These are phyloP conservation scores for Paxillus ammoniavirescens DNA, from an alignment of 768 basidiomycete genomes.

Conservation along the genomic window DNA sequence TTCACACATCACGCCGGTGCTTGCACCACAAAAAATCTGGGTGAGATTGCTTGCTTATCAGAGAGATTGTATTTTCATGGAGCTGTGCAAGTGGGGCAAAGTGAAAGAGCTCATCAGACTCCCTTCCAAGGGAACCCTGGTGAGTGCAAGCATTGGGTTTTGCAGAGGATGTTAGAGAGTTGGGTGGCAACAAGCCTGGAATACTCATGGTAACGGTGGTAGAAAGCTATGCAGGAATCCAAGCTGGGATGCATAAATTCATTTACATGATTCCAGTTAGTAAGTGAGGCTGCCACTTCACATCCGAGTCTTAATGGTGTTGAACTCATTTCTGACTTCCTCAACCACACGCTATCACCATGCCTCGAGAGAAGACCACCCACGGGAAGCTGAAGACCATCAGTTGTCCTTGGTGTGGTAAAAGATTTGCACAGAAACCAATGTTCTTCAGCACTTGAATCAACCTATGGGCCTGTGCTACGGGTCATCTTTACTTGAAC, in stretches of 20 bases:
- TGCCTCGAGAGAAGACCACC: background rate
- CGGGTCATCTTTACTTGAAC: background rate
- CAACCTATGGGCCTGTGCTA: background rate
- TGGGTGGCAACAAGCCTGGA: no score
- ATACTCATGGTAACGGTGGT: no score
- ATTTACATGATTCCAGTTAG: no score
- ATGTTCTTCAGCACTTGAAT: background rate
- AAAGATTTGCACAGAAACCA: background rate
- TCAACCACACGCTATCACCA: background rate
- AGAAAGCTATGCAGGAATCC: no score
- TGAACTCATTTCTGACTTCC: no score
- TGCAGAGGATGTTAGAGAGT: no score
- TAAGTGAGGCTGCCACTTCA: background rate
- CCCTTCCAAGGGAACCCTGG: background rate
- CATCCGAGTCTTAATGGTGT: no score
- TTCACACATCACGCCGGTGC: background rate
- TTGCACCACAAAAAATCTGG: background rate
- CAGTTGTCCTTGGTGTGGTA: background rate
- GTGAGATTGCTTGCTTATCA: background rate
- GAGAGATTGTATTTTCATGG: background rate
- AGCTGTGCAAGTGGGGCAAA: background rate
- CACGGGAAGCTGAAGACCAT: background rate
- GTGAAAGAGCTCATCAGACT: background rate
- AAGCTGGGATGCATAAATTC: no score
- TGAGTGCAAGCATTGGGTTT: no score